These are phyloP conservation scores for Rhodotorula glutinis DNA, from an alignment of 1,284 basidiomycete genomes.

Conservation along the genomic window DNA sequence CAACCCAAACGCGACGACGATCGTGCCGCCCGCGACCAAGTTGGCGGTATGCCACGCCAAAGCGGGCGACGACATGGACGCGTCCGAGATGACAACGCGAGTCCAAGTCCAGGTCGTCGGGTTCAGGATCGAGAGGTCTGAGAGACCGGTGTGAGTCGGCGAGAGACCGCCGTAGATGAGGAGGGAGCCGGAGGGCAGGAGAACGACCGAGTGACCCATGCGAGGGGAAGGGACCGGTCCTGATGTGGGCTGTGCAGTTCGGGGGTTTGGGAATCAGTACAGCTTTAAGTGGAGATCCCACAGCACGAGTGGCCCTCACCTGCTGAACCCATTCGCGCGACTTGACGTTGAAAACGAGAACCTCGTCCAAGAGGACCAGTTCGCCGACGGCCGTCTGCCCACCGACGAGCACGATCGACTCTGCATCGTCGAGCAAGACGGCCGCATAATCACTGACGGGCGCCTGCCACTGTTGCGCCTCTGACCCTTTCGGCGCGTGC, in stretches of 20 bases:
- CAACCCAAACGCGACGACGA: conserved; percentile 47
- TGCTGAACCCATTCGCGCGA: conserved; percentile 41
- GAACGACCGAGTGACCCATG: conserved; percentile 46
- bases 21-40: conserved; percentile 39
- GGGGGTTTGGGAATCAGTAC: too few relatives aligned
- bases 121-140: conserved; percentile 43
- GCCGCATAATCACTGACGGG: conserved; percentile 44
- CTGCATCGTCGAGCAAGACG: conserved; percentile 21
- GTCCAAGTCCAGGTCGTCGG: conserved; percentile 39
- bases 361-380: conserved; percentile 35
- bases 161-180: conserved; percentile 47
- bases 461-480: conserved; percentile 13
- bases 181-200: conserved; percentile 43
- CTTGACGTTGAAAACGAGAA: conserved; percentile 44
- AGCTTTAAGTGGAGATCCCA: too few relatives aligned
- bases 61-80: conserved; percentile 35
- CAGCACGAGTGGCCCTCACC: too few relatives aligned
- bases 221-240: conserved; percentile 44
- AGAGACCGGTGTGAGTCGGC: conserved; percentile 34
- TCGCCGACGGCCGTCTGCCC: conserved; percentile 43
- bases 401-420: conserved; percentile 44
- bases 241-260: conserved; percentile 31
- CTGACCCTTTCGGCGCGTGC: not conserved
- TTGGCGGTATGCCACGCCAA: conserved; percentile 47
- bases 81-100: conserved; percentile 29